Evolutionary conservation across 176 grass and related monocot species (phyloP).

Genomic region (Tillandsia leiboldiana): DNA sequence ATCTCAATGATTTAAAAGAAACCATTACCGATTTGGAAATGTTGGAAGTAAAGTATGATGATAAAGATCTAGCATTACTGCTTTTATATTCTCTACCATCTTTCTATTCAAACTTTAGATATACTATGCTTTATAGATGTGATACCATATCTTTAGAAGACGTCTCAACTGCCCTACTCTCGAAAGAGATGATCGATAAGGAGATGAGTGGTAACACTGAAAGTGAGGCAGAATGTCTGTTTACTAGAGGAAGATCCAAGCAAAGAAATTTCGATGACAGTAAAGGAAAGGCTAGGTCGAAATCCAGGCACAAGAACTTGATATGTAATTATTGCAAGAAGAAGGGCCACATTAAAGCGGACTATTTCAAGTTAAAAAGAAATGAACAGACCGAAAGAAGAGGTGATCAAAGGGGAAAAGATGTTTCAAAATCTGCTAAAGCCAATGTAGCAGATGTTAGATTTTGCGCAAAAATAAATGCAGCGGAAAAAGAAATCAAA

Average conservation of each 20-base stretch:
- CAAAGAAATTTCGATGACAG: background rate
- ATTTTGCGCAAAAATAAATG: too few relatives aligned
- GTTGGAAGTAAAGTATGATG: too few relatives aligned
- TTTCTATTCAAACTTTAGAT: too few relatives aligned
- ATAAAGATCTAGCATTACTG: too few relatives aligned
- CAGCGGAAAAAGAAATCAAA: too few relatives aligned
- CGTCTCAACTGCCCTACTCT: constrained; percentile 3
- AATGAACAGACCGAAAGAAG: background rate
- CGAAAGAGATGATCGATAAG: background rate
- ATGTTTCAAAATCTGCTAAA: background rate
- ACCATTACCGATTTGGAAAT: too few relatives aligned
- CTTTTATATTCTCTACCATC: too few relatives aligned
- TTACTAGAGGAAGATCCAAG: background rate
- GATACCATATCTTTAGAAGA: too few relatives aligned
- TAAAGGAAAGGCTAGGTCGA: background rate
- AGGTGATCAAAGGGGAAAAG: background rate
- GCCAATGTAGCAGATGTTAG: background rate
- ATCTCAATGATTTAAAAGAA: too few relatives aligned
- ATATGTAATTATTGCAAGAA: constrained; percentile 9
- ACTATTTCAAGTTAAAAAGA: background rate
- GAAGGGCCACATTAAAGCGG: background rate
- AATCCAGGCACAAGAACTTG: background rate
- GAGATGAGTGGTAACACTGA: constrained; percentile 5
- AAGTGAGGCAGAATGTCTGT: background rate
- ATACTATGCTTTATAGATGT: too few relatives aligned